These are phyloP conservation scores for Penicillium silybi DNA, from an alignment of 495 filamentous ascomycete species.

Conservation along the genomic window DNA sequence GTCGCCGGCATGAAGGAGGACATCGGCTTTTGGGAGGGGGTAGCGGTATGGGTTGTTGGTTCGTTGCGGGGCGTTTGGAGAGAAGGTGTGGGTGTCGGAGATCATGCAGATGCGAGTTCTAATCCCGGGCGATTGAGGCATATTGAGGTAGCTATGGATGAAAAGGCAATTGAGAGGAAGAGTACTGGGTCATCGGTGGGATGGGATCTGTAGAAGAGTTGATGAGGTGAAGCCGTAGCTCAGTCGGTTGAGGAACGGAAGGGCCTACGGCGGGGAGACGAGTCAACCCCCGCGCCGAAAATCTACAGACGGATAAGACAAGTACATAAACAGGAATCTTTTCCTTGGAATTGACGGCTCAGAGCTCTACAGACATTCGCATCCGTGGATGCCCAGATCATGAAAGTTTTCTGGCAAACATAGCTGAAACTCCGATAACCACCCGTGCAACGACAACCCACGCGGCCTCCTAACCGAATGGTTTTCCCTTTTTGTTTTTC, in stretches of 20 bases:
- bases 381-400: slow-evolving; percentile 42
- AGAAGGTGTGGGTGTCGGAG: slow-evolving; percentile 57
- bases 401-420: slow-evolving; percentile 39
- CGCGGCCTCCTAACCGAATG: slow-evolving; percentile 21
- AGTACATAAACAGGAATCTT: slow-evolving; percentile 31
- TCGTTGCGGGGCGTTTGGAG: slow-evolving; percentile 24
- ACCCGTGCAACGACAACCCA: slow-evolving; percentile 37
- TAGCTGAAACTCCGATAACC: slow-evolving; percentile 48
- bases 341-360: slow-evolving; percentile 40
- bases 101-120: slow-evolving; percentile 56
- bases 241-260: neutral
- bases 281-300: neutral
- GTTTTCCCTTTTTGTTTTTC: slow-evolving; percentile 35
- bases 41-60: slow-evolving; percentile 37
- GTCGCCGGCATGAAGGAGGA: slow-evolving; percentile 73
- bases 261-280: slow-evolving; percentile 1
- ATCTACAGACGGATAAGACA: slow-evolving; percentile 3
- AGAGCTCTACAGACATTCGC: slow-evolving; percentile 44
- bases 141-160: neutral
- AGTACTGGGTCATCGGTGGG: neutral
- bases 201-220: neutral
- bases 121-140: slow-evolving; percentile 12
- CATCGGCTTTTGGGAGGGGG: slow-evolving; percentile 53
- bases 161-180: neutral
- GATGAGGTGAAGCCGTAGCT: neutral